Conservation (phyloP, 1,139 yeast genomes). For the Kazachstania sp. region DNA sequence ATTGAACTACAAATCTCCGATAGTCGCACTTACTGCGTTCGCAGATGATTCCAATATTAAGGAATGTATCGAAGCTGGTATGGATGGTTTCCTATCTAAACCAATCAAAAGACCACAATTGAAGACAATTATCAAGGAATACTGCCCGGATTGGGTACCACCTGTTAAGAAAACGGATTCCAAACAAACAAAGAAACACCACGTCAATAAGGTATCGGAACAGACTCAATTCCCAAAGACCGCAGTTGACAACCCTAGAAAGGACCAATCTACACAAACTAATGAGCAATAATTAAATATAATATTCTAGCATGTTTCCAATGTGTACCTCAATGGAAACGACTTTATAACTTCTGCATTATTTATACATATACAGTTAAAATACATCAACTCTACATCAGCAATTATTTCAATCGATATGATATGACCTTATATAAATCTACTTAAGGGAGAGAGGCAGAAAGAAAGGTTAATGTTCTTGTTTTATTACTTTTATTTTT, state of each 20-base stretch:
- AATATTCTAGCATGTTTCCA: not conserved
- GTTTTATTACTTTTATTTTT: not conserved
- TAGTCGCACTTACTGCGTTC: slow-evolving; percentile 89
- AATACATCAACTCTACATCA: too few species aligned
- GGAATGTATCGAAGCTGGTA: slow-evolving; percentile 72
- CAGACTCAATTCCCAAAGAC: not conserved
- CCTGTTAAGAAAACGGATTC: slow-evolving; percentile 4
- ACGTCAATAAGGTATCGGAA: not conserved
- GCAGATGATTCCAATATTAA: slow-evolving; percentile 80
- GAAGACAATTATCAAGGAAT: slow-evolving; percentile 38
- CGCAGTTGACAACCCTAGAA: not conserved
- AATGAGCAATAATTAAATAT: not conserved
- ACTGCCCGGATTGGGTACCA: slow-evolving; percentile 25
- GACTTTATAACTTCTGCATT: not conserved
- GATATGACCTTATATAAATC: too few species aligned
- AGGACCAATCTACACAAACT: not conserved
- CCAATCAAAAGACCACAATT: slow-evolving; percentile 72
- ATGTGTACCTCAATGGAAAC: not conserved
- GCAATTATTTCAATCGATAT: too few species aligned
- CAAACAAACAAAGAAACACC: not conserved
- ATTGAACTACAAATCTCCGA: slow-evolving; percentile 59
- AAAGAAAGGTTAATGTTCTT: not conserved
- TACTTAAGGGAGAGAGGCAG: too few species aligned
- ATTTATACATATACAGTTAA: not conserved
- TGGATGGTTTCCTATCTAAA: slow-evolving; percentile 81